Conservation (phyloP, 805 yeast genomes). For the Blastobotrys parvus region DNA sequence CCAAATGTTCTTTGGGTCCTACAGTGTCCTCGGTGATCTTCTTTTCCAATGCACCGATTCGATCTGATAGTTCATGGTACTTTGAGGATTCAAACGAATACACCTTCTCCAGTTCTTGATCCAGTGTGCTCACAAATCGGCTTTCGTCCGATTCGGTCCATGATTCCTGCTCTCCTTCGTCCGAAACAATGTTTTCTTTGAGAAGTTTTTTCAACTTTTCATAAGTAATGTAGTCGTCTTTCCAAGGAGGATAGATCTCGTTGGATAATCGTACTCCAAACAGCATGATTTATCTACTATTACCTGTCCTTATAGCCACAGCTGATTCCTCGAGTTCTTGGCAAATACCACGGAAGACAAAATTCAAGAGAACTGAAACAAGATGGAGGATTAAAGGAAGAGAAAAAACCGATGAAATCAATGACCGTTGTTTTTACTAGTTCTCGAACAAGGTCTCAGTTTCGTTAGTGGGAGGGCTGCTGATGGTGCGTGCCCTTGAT, state of each 20-base stretch:
- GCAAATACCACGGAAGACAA: too few species aligned
- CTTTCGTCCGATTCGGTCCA: constrained; percentile 86
- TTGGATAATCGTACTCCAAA: constrained; percentile 77
- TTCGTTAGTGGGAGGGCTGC: too few species aligned
- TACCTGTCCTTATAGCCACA: too few species aligned
- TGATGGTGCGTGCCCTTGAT: too few species aligned
- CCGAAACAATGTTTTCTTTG: constrained; percentile 40
- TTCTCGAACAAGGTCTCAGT: too few species aligned
- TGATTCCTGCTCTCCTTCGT: constrained; percentile 30
- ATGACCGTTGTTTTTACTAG: too few species aligned
- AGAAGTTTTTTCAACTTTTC: constrained; percentile 81
- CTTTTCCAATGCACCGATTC: constrained; percentile 56
- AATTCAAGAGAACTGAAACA: too few species aligned
- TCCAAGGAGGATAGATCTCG: constrained; percentile 88
- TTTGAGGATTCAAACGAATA: constrained; percentile 73
- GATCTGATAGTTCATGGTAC: constrained; percentile 59
- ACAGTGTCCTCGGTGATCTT: constrained; percentile 34
- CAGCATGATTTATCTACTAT: constrained; percentile 42
- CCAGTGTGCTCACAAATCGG: constrained; percentile 65
- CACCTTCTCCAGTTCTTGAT: constrained; percentile 84
- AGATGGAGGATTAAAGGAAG: too few species aligned
- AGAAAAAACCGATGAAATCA: too few species aligned
- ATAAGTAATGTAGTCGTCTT: constrained; percentile 77
- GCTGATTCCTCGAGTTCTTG: too few species aligned
- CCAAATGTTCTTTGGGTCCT: constrained; percentile 20